phyloP scores from a whole-genome alignment of 2,329 filamentous ascomycete species.

The Aureobasidium musti region DNA sequence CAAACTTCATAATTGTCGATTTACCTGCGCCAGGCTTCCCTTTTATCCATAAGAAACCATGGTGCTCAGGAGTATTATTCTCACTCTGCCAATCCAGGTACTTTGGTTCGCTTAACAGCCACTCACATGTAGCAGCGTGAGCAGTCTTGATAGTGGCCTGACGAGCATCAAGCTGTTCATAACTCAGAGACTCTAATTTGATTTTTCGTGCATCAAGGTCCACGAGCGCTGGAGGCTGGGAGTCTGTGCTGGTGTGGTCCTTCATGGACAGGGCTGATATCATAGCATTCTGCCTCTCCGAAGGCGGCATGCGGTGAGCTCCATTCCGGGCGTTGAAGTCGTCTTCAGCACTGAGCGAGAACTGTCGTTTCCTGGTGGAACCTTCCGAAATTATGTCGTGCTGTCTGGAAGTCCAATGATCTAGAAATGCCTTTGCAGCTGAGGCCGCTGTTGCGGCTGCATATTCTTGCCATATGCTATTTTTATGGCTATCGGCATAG shows the following conservation, averaged over 20 bases:
- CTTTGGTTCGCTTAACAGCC: slow-evolving; percentile 43
- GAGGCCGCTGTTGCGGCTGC: slow-evolving; percentile 30
- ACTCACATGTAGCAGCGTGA: slow-evolving; percentile 47
- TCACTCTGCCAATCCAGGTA: slow-evolving; percentile 47
- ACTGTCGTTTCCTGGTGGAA: not conserved
- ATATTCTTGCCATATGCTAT: slow-evolving; percentile 31
- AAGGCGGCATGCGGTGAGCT: not conserved
- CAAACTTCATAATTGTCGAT: slow-evolving; percentile 31
- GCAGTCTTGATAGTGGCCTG: slow-evolving; percentile 44
- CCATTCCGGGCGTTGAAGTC: too few species aligned
- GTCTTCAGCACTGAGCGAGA: not conserved
- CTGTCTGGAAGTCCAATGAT: not conserved
- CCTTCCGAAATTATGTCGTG: not conserved
- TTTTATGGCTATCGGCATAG: slow-evolving; percentile 33
- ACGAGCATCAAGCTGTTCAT: slow-evolving; percentile 42
- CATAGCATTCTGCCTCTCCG: not conserved
- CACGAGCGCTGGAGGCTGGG: not conserved
- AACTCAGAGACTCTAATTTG: not conserved
- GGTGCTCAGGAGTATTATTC: slow-evolving; percentile 26
- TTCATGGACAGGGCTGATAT: too few species aligned
- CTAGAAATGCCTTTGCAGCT: slow-evolving; percentile 29
- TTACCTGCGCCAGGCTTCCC: slow-evolving; percentile 32
- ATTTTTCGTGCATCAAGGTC: not conserved
- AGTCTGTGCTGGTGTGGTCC: not conserved
- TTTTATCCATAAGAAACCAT: slow-evolving; percentile 33